Base-by-base conservation (phyloP, 306 rosid genomes). In the Cyamopsis tetragonoloba region DNA sequence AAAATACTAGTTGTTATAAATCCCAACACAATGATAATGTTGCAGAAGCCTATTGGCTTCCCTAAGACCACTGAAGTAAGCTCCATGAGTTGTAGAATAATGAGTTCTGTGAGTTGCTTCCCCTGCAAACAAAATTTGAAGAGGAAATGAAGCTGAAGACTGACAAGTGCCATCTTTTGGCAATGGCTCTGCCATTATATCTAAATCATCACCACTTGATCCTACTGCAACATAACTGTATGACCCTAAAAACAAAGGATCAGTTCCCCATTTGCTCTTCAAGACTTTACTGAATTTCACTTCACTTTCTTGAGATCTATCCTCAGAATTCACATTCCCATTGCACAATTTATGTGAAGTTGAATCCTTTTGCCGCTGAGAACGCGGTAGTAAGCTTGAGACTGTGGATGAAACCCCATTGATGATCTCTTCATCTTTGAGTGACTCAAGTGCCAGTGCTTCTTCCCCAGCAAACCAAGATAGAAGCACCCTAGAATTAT, bases 71-170 rank as follows among this genome's bases (percentile, higher is more conserved):
- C 99, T 93, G 74, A 85, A 79, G 77, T 90, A 90, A 73, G 99
- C 99, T 62, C 99, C 99, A 83, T 93, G 99, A 62, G 99, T 93
- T 14, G 99, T 93, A 34, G 99, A 93, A 76, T 93, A 93, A 75
- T 93, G 96, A 70, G 92, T 90, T 85, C 97, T 85, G 77, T 93
- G 99, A 12, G 99, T 93, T 53, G 99, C 97, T 79, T 93, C 99
- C 13, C 99, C 97, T 51, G 99, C 97, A 73, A 93, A 93, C 84
- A 93, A 79, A 77, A 93, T 79, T 66, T 90, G 97, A 75, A 92
- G 93, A 23, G 89, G 83, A 62, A 66, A 85, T 4, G 84, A 70
- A 67, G 73, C 61, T 1, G 50, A 27, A 61, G 82, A n/a, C 5
- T 71, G 77, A 46, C 55, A 54, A 51, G 43, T 78, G 61, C 54